Evolutionary conservation across 2,329 filamentous ascomycete genomes (phyloP).

Genomic region (Lecanosticta acicola): DNA sequence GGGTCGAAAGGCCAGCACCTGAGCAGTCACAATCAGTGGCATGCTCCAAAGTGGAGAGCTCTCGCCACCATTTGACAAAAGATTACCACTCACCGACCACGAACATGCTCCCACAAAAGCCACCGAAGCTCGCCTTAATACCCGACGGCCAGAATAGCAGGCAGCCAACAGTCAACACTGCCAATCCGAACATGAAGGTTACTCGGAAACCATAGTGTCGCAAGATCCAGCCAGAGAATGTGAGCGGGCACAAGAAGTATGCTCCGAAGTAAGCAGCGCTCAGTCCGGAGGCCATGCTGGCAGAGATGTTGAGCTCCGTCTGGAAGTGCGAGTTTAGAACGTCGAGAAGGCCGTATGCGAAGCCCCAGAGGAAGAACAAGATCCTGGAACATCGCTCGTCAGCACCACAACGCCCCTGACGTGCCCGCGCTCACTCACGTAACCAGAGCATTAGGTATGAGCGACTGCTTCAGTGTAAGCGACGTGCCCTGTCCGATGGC

Average conservation of each 20-base stretch:
- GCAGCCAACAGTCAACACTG: not conserved
- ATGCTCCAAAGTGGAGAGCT: too few relatives aligned
- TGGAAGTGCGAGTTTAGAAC: not conserved
- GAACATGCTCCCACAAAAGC: not conserved
- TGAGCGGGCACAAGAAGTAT: not conserved
- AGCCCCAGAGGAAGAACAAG: too few relatives aligned
- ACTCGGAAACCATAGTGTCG: not conserved
- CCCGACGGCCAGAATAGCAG: not conserved
- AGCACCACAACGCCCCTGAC: too few relatives aligned
- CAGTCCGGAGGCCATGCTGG: not conserved
- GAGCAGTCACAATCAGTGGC: not conserved
- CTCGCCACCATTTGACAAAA: too few relatives aligned
- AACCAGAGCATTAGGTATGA: not conserved
- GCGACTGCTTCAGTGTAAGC: not conserved
- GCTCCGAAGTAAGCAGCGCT: not conserved
- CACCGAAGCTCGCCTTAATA: not conserved
- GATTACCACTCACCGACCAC: not conserved
- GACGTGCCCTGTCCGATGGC: not conserved
- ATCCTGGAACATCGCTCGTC: too few relatives aligned
- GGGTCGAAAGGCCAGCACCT: not conserved
- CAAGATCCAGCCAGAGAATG: not conserved
- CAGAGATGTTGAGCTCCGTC: not conserved
- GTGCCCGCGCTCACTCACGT: too few relatives aligned
- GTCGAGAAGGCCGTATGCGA: not conserved
- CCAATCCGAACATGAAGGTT: not conserved